Base-by-base conservation (phyloP, 2,329 filamentous ascomycete species). In the Penicillium thymicola region DNA sequence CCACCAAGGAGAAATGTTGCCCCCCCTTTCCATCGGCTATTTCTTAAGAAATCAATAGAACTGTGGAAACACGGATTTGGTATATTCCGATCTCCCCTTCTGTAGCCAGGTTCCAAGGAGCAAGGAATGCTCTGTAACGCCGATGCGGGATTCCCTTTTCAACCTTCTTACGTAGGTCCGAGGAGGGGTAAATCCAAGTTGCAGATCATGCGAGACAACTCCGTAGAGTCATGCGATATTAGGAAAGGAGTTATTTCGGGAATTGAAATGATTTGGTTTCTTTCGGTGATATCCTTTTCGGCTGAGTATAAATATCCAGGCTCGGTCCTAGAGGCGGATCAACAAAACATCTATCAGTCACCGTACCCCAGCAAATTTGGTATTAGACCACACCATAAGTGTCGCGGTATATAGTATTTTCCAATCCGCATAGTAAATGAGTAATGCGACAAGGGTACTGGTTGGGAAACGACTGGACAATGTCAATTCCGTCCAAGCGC, bases 121-220 rank as follows among this genome's bases (percentile, higher is more conserved):
- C 25, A 37, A 46, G 27, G 60, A 61, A 65, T 65, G 58, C 51
- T 51, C 54, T 62, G 54, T 55, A 51, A 61, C 48, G 51, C 27
- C 27, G 30, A 48, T 43, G 34, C 57, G 42, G 40, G 23, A 46
- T 48, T 40, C 32, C 38, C 51, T 49, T 59, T 55, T 32, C 51
- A 38, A 51, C 38, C 49, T 52, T 60, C 61, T 62, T 62, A 64
- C 58, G 55, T 59, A 59, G 62, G 50, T 63, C 58, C 60, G 58
- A 65, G 61, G 64, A 65, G 63, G 63, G 63, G 64, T 65, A 66
- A 63, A 63, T 54, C 57, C 57, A 61, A 55, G 52, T 51, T 58
- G 64, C 59, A 66, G 58, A 66, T 66, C 63, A 64, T 64, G 61
- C 59, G 59, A 65, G 59, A 64, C 58, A 61, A 51, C 49, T 58